Evolutionary conservation across 2,329 filamentous ascomycete species (phyloP).

Genomic region (Ophiostoma angusticollis): DNA sequence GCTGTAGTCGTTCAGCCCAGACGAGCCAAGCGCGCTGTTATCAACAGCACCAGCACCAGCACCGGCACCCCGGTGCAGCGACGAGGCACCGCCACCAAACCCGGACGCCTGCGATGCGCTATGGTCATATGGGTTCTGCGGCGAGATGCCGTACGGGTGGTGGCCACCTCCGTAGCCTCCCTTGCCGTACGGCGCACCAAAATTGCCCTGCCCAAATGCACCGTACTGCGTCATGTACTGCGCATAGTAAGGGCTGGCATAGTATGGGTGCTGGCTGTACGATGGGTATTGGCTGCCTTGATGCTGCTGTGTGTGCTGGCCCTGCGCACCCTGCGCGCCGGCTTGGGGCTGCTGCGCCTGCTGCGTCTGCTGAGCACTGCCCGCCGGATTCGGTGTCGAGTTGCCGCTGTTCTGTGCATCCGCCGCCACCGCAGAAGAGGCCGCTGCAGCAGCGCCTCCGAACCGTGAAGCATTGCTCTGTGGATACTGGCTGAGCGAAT

Average conservation of each 20-base stretch:
- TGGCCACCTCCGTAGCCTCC: conserved; percentile 43
- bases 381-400: conserved; percentile 73
- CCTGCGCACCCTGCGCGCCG: conserved; percentile 5
- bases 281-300: conserved; percentile 15
- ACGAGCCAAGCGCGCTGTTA: conserved; percentile 32
- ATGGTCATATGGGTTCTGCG: conserved; percentile 45
- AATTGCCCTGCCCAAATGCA: conserved; percentile 34
- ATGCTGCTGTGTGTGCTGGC: conserved; percentile 25
- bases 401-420: conserved; percentile 79
- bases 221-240: conserved; percentile 40
- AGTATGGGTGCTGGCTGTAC: conserved; percentile 42
- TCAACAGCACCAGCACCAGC: no score
- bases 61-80: conserved; percentile 34
- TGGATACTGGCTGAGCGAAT: conserved; percentile 56
- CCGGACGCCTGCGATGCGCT: conserved; percentile 37
- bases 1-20: conserved; percentile 39
- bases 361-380: conserved; percentile 30
- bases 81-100: conserved; percentile 38
- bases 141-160: conserved; percentile 40
- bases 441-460: conserved; percentile 28
- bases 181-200: conserved; percentile 41
- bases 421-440: conserved; percentile 24
- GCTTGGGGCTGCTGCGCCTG: conserved; percentile 21
- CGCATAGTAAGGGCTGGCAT: conserved; percentile 48
- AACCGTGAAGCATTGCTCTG: conserved; percentile 61